Evolutionary conservation across 352 stramenopile species (phyloP).

Genomic region (Phytophthora multivora): DNA sequence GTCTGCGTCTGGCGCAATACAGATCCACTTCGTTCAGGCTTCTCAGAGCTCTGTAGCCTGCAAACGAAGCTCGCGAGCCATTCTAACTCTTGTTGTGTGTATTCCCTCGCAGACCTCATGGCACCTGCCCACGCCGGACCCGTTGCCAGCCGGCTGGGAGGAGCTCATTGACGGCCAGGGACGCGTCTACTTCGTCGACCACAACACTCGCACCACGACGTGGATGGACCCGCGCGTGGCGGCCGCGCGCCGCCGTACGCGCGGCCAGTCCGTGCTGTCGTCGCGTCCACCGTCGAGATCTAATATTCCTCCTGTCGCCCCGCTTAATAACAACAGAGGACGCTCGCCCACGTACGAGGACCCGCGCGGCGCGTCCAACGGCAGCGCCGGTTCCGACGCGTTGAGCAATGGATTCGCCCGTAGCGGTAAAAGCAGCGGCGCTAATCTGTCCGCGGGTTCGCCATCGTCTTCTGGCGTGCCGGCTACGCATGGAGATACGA

Average conservation of each 20-base stretch:
- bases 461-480: slow-evolving; percentile 14
- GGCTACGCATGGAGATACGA: neutral
- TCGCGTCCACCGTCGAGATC: slow-evolving; percentile 1
- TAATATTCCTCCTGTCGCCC: slow-evolving; percentile 3
- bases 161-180: slow-evolving; percentile 77
- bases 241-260: slow-evolving; percentile 13
- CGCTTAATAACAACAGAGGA: neutral
- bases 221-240: slow-evolving; percentile 82
- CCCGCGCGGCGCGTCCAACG: slow-evolving; percentile 9
- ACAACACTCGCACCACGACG: slow-evolving; percentile 74
- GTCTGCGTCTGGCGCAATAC: slow-evolving; percentile 6
- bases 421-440: slow-evolving; percentile 28
- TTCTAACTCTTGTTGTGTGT: neutral
- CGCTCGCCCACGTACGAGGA: slow-evolving; percentile 31
- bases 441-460: slow-evolving; percentile 23
- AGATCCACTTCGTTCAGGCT: neutral
- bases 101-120: slow-evolving; percentile 67
- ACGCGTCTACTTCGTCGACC: slow-evolving; percentile 85
- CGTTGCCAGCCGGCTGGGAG: slow-evolving; percentile 78
- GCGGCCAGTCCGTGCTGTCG: slow-evolving; percentile 25
- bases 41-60: slow-evolving; percentile 6
- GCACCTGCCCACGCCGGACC: slow-evolving; percentile 69
- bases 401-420: slow-evolving; percentile 14
- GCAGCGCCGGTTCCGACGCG: slow-evolving; percentile 16
- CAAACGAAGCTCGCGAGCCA: neutral